Evolutionary conservation across 306 rosid species (phyloP), one percentile per base, ranked within the genome.

Genomic region (Casuarina cunninghamiana): DNA sequence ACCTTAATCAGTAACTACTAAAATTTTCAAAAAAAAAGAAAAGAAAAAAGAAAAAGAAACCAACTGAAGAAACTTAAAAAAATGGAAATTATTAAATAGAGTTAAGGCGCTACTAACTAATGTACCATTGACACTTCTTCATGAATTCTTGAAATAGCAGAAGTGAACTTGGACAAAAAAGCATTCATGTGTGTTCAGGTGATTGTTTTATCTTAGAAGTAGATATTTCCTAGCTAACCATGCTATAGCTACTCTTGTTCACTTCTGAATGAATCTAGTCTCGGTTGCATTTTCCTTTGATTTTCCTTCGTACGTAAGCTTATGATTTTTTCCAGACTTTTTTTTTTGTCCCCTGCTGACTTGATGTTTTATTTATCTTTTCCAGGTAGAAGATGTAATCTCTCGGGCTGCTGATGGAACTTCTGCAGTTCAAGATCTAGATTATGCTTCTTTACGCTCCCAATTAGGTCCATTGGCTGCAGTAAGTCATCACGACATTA

Each of bases 401-500:
- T 95, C 97, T 51, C 89, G 91, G 70, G 95, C 91, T 46, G 85
- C 87, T 75, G 80, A 82, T 70, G 87, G 78, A 71, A 82, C 79
- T 77, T 82, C 86, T 77, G 54, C 78, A 7, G 69, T 90, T 35
- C 93, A 92, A 32, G 97, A 92, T 86, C 89, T 95, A 69, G 96
- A 95, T 91, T 90, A 92, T 84, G 85, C 97, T 69, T 88, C 97
- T 32, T 88, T 95, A 75, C 87, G 97, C 81, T 88, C 92, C 68
- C 98, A 91, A 74, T 87, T 95, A 90, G 98, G 97, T 79, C 88
- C 91, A 81, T 86, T 95, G 84, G 89, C 97, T 84, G 87, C 91
- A 54, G 98, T 95, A 91, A 83, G 98, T 87, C 78, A 77, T 69
- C 79, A 26, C 13, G 70, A 53, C 74, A 68, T 72, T 50, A 62